A percentile compares a stretch with the other conserved stretches of the same genome.
Conservation (phyloP, 2,329 filamentous ascomycete genomes). For the Trichoderma cornu-damae region DNA sequence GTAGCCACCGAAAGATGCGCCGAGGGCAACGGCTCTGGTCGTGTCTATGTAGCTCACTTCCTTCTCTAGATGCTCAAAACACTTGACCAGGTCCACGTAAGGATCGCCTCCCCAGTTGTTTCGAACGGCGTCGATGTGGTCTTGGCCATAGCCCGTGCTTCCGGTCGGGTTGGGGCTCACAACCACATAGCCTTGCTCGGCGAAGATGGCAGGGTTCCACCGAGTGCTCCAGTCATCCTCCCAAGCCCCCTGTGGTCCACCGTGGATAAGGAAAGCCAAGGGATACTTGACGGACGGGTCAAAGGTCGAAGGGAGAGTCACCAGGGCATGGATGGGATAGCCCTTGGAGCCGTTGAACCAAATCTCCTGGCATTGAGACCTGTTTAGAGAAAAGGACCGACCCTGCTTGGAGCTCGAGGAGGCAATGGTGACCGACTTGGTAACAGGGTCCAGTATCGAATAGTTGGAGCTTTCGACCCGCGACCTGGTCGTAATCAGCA, state of each 20-base stretch:
- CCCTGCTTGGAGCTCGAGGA: conserved; percentile 64
- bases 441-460: conserved; percentile 49
- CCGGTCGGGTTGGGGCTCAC: conserved; percentile 80
- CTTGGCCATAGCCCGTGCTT: conserved; percentile 75
- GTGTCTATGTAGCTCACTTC: conserved; percentile 66
- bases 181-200: conserved; percentile 81
- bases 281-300: conserved; percentile 69
- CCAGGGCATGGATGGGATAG: conserved; percentile 65
- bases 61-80: conserved; percentile 67
- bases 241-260: conserved; percentile 76
- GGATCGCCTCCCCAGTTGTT: conserved; percentile 80
- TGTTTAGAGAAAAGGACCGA: conserved; percentile 60
- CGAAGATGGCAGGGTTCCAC: conserved; percentile 83
- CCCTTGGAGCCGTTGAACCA: conserved; percentile 62
- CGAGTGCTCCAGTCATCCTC: conserved; percentile 70
- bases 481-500: conserved; percentile 64
- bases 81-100: conserved; percentile 74
- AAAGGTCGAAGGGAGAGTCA: conserved; percentile 62
- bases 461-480: conserved; percentile 69
- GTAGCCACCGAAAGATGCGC: conserved; percentile 69
- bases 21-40: conserved; percentile 63
- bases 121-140: conserved; percentile 69
- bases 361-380: conserved; percentile 60
- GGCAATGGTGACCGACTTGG: conserved; percentile 39
- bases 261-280: conserved; percentile 73